A percentile compares a stretch with the other conserved stretches of the same genome.
Conservation (phyloP, 805 yeast species). For the Tetrapisispora taiwanensis region DNA sequence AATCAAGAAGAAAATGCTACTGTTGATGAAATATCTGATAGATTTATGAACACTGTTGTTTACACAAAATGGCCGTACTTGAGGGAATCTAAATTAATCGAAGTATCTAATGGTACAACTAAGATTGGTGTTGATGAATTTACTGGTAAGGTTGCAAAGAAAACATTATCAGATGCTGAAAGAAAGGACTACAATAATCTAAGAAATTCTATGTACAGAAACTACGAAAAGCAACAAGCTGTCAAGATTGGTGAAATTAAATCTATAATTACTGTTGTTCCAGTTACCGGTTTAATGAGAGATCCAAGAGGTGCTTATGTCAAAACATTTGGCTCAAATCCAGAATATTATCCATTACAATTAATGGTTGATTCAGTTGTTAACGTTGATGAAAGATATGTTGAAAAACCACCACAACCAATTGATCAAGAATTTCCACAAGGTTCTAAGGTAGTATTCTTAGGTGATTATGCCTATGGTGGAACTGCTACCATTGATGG, state of each 20-base stretch:
- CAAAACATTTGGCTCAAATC: conserved; percentile 51
- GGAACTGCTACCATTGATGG: conserved; percentile 61
- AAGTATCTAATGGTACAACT: conserved; percentile 45
- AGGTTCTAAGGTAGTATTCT: conserved; percentile 59
- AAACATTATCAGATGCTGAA: conserved; percentile 40
- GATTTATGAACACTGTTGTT: conserved; percentile 50
- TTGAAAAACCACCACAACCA: conserved; percentile 65
- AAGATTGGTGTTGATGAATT: conserved; percentile 29
- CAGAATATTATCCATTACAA: conserved; percentile 65
- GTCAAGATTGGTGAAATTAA: conserved; percentile 43
- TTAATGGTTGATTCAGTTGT: conserved; percentile 64
- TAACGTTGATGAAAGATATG: conserved; percentile 62
- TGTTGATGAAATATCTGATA: conserved; percentile 54
- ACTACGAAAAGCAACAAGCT: conserved; percentile 49
- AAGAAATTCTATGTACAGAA: conserved; percentile 31
- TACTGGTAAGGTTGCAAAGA: conserved; percentile 25
- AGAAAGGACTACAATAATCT: conserved; percentile 36
- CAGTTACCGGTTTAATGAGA: conserved; percentile 70
- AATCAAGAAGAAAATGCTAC: conserved; percentile 42
- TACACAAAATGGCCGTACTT: conserved; percentile 88
- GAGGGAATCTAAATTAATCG: conserved; percentile 63
- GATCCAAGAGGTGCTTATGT: conserved; percentile 61
- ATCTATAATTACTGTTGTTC: conserved; percentile 58
- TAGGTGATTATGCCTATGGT: conserved; percentile 86
- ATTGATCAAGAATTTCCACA: conserved; percentile 74